Evolutionary conservation across 495 filamentous ascomycete species (phyloP), one percentile per base, ranked within the genome.

Genomic region (Penicillium canariense): DNA sequence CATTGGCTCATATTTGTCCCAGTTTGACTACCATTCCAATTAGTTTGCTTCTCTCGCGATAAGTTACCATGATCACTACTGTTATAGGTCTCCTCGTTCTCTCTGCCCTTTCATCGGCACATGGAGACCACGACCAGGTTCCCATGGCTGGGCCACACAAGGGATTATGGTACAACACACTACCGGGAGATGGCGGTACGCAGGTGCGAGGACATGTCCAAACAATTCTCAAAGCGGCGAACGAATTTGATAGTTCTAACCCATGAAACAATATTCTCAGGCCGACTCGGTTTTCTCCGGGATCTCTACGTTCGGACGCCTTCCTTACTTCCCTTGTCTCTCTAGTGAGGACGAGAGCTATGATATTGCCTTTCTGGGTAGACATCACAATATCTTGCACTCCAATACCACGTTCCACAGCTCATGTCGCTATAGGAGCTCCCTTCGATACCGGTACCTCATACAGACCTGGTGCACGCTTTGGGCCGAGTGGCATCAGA

Each of bases 311-410:
- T 96, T 91, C 62, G 90, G 87, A 25, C 82, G 87, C 52, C 70
- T 94, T 4, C 81, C 85, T 1, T 94, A 93, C 71, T 84, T 81
- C 50, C 89, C 89, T 30, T 95, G 90, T 61, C 76, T 95, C 5
- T 70, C 86, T 1, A 89, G 81, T 35, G 81, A 90, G 30, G 75
- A 81, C 15, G 80, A 85, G 58, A 83, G 76, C 61, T 94, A 85
- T 61, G 90, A 95, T 54, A 92, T 94, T 68, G 90, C 89, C 23
- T 88, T 95, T 67, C 63, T 95, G 25, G 89, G 88, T 76, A 69
- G 43, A 47, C 44, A 26, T 5, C 48, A 7, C 15, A 36, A 15
- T 23, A 6, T 26, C 53, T 12, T 26, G 9, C 14, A 1, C 3
- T 15, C 17, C 4, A 12, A 14, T n/a, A 25, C 11, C 5, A 12